Conservation (phyloP, 108 stramenopile species). For the Discostella pseudostelligera region DNA sequence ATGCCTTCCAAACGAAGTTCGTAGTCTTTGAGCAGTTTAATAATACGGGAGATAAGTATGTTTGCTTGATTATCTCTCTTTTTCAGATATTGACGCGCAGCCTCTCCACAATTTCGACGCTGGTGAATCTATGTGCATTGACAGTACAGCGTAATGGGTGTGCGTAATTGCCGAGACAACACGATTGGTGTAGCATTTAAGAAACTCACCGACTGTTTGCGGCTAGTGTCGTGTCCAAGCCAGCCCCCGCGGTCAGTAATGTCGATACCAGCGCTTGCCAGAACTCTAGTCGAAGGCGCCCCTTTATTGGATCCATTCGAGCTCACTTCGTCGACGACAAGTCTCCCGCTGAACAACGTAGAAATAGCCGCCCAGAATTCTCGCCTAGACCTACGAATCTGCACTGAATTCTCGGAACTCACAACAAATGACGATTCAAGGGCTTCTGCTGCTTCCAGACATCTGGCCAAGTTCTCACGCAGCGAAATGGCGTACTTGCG, state of each 20-base stretch:
- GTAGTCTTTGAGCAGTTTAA: constrained; percentile 67
- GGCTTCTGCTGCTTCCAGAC: constrained; percentile 60
- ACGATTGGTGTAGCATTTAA: too few species aligned
- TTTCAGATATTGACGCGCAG: constrained; percentile 35
- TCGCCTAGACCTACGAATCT: constrained; percentile 39
- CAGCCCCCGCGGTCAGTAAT: constrained; percentile 55
- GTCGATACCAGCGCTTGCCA: constrained; percentile 48
- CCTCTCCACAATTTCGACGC: constrained; percentile 40
- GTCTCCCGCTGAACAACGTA: constrained; percentile 48
- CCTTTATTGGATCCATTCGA: constrained; percentile 5
- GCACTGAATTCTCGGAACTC: constrained; percentile 16
- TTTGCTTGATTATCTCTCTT: constrained; percentile 43
- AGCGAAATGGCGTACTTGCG: constrained; percentile 74
- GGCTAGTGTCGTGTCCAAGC: constrained; percentile 34
- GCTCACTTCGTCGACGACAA: constrained; percentile 14
- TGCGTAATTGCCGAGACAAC: too few species aligned
- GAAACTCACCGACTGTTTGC: constrained; percentile 5
- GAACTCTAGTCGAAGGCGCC: constrained; percentile 35
- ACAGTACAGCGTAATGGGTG: neutral
- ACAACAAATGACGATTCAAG: constrained; percentile 31
- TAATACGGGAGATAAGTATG: constrained; percentile 38
- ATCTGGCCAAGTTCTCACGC: constrained; percentile 63
- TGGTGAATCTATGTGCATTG: constrained; percentile 8
- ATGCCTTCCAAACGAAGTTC: constrained; percentile 68
- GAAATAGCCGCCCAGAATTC: constrained; percentile 53